Percentiles rank a stretch among this genome's conserved stretches.
Conservation (phyloP, 495 filamentous ascomycete species). For the Penicillium canescens region DNA sequence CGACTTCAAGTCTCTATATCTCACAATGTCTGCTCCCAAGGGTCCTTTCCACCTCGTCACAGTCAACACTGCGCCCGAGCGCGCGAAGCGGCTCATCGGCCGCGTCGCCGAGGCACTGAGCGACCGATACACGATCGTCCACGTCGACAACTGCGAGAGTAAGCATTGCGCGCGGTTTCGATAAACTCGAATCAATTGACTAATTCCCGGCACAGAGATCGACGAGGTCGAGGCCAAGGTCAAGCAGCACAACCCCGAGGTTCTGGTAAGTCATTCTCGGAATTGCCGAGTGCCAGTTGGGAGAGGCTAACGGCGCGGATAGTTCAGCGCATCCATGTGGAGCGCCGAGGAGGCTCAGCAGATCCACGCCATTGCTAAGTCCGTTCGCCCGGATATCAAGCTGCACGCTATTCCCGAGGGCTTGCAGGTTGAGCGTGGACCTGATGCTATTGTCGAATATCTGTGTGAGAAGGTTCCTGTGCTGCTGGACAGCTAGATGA, state of each 20-base stretch:
- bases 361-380: constrained; percentile 56
- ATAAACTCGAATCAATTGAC: background rate
- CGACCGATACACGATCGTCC: constrained; percentile 58
- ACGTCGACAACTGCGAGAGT: constrained; percentile 61
- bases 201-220: constrained; percentile 36
- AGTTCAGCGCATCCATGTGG: constrained; percentile 74
- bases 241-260: constrained; percentile 48
- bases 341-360: constrained; percentile 54
- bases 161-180: constrained; percentile 13
- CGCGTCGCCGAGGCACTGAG: constrained; percentile 57
- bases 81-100: constrained; percentile 62
- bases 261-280: constrained; percentile 42
- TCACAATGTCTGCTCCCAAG: constrained; percentile 48
- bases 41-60: constrained; percentile 64
- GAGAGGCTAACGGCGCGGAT: constrained; percentile 7
- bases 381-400: constrained; percentile 52
- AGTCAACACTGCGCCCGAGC: constrained; percentile 68
- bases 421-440: constrained; percentile 62
- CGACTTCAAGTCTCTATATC: background rate
- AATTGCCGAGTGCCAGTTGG: constrained; percentile 9
- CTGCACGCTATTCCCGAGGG: constrained; percentile 63
- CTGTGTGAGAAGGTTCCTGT: constrained; percentile 57
- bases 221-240: constrained; percentile 54
- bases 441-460: constrained; percentile 66
- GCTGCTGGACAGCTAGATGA: constrained; percentile 44